Conservation (phyloP, 192 early-diverging fungal genomes). For the Rhizoclosmatium sp. region DNA sequence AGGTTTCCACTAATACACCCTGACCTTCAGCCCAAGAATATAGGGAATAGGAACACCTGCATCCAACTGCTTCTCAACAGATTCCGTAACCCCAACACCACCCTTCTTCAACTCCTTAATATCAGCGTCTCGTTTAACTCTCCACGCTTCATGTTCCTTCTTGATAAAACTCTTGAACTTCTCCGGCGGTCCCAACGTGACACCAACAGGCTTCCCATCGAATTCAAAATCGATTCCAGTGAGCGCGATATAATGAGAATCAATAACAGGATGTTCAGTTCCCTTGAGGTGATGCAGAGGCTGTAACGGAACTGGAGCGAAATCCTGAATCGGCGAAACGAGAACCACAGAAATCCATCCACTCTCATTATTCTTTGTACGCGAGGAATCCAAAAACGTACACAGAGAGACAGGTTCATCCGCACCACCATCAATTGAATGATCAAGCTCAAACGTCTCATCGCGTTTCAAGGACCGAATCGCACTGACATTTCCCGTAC, state of each 20-base stretch:
- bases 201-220: neutral
- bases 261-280: neutral
- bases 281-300: neutral
- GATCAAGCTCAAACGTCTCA: slow-evolving; percentile 28
- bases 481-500: slow-evolving; percentile 10
- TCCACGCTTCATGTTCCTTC: slow-evolving; percentile 22
- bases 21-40: slow-evolving; percentile 20
- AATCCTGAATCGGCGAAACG: slow-evolving; percentile 4
- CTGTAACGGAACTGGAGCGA: neutral
- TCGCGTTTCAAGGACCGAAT: neutral
- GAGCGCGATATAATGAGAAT: neutral
- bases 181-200: neutral
- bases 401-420: neutral
- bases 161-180: slow-evolving; percentile 21
- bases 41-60: slow-evolving; percentile 19
- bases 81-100: neutral
- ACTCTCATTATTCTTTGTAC: neutral
- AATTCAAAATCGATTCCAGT: slow-evolving; percentile 34
- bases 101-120: neutral
- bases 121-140: slow-evolving; percentile 15
- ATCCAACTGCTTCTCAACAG: neutral
- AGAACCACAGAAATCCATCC: neutral
- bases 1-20: slow-evolving; percentile 23
- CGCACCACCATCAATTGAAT: neutral
- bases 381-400: neutral